Evolutionary conservation across 148 eudicot species (phyloP), one percentile per base, ranked within the genome.

Genomic region (Camellia japonica): DNA sequence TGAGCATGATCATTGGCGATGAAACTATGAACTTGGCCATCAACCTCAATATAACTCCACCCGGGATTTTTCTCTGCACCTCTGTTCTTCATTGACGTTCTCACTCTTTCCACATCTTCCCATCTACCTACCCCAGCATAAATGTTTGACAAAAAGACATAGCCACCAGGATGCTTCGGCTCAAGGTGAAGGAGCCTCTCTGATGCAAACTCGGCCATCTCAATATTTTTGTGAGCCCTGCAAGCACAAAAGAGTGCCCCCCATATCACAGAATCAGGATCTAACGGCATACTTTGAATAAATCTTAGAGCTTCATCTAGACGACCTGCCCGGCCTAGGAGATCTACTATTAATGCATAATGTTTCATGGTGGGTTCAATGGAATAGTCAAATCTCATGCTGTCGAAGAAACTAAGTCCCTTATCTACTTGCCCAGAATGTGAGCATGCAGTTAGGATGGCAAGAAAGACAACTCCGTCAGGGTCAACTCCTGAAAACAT

Each of bases 61-160:
- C 76, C 81, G 7, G 69, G 76, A 51, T 60, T 47, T 61, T 79
- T 79, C 69, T 71, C 76, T 44, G 71, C 68, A 19, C 81, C 60
- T 60, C 56, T 71, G 20, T 60, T 74, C 46, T 71, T 79, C 81
- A 79, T 79, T 41, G 38, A 79, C 61, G n/a, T 49, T 56, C 81
- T 79, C 68, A 79, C 81, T 79, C 60, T 79, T 75, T 80, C 82
- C 2, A 38, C 82, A 80, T 80, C 82, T 23, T 61, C 82, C 82
- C 82, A 80, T 80, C 77, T 80, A 51, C 71, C 77, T 23, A 55
- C 77, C 70, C 62, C 71, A 20, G 77, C 82, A 63, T 71, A 80
- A 1, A 51, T 14, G 46, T 80, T 80, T 52, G 77, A 71, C 56
- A 80, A 72, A 14, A 80, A 80, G 14, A 80, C 77, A 41, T 72